Percentiles rank a stretch among this genome's conserved stretches.
Evolutionary conservation across 192 early-diverging fungal species (phyloP).

Genomic region (Spizellomyces sp.): DNA sequence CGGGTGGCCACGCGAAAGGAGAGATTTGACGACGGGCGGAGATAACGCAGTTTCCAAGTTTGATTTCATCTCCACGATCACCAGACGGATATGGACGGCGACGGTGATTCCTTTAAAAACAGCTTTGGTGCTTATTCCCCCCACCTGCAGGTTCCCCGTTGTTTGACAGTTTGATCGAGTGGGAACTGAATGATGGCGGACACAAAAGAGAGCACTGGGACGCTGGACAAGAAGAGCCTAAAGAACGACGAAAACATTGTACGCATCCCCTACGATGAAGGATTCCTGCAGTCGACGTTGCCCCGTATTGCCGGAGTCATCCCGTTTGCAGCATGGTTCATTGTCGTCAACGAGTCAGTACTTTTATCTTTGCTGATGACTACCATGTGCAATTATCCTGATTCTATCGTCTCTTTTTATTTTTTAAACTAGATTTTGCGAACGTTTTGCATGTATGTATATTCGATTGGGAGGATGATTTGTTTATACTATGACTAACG

Average conservation of each 20-base stretch:
- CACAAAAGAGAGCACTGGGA: constrained; percentile 1
- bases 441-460: background rate
- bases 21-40: too few species aligned
- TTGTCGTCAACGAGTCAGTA: constrained; percentile 34
- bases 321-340: constrained; percentile 21
- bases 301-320: constrained; percentile 19
- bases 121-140: too few species aligned
- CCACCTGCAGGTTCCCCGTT: too few species aligned
- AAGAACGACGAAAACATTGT: background rate
- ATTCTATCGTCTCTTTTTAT: background rate
- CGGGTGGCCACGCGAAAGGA: too few species aligned
- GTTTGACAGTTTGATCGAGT: too few species aligned
- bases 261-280: constrained; percentile 10
- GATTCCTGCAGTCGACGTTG: constrained; percentile 6
- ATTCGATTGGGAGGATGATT: background rate
- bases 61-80: too few species aligned
- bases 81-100: too few species aligned
- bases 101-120: too few species aligned
- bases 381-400: background rate
- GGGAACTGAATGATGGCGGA: too few species aligned
- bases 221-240: background rate
- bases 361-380: background rate
- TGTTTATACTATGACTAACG: background rate
- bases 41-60: too few species aligned
- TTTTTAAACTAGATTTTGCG: background rate